Base-by-base conservation (phyloP, 768 basidiomycete genomes). In the Auriscalpium microsporum region DNA sequence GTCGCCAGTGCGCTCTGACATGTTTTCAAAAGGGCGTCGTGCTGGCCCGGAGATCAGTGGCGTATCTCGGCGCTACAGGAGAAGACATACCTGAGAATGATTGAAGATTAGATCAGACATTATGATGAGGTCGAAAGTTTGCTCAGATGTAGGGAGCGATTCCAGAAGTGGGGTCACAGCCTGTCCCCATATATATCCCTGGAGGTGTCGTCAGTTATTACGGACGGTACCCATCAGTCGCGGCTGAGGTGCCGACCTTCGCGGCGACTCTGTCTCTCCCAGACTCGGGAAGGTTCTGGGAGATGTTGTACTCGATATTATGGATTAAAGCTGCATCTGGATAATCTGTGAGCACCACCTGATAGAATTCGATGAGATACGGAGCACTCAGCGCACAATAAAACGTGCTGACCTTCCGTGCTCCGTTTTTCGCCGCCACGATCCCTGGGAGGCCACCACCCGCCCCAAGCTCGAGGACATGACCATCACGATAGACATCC, bases 31-130 rank as follows among this genome's bases (percentile, higher is more conserved):
- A 97, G 73, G 0, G 90, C 88, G 34, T 84, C 82, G 65, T 97
- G 94, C 86, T 95, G 28, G 40, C 47, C 46, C 23, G 1, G 48
- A 34, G 50, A 21, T 3, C n/a, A 10, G 45, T 33, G 8, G 17
- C 13, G 62, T n/a, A 56, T 62, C 44, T 50, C 45, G 28, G 21
- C 33, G 19, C 1, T 34, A 3, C 3, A 40, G 38, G 45, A 44
- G 33, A 48, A 19, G 11, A 56, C 73, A 37, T 58, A 87, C 91
- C 74, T 94, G 91, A 1, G 93, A 93, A 62, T 95, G 94, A 62
- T 94, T 96, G 71, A 95, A 96, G 36, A 97, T 81, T 36, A 98
- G 81, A 70, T 98, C 94, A 1, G 92, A 94, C 54, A 97, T 75
- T 57, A 98, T 83, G 53, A 97, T 78, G 19, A 95, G 64, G 63